Evolutionary conservation across 352 stramenopile genomes (phyloP).

Genomic region (Globisporangium polare): DNA sequence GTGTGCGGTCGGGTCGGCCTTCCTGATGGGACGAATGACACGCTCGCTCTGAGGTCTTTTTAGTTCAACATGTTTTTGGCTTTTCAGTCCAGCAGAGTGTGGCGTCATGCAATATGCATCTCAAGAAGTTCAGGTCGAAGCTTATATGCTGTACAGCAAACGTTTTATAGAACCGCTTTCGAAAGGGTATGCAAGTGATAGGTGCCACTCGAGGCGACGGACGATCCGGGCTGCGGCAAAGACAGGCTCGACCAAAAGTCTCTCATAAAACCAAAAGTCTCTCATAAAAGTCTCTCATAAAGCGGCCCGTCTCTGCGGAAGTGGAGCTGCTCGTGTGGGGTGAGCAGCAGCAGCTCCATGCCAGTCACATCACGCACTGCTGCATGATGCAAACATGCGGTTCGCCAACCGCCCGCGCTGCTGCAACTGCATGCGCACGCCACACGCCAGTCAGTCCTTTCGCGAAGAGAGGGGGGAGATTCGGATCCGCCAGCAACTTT

Average conservation of each 20-base stretch:
- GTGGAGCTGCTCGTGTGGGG: neutral
- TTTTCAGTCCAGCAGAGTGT: neutral
- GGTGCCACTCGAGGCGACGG: neutral
- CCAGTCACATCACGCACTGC: neutral
- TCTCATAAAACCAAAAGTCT: constrained; percentile 7
- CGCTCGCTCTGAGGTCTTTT: neutral
- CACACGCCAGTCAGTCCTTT: neutral
- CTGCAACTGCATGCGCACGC: neutral
- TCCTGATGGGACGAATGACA: constrained; percentile 2
- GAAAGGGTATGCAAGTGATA: neutral
- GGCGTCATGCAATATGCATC: neutral
- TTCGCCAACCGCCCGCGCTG: neutral
- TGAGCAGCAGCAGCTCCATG: neutral
- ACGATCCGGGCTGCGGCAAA: neutral
- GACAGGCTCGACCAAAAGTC: constrained; percentile 3
- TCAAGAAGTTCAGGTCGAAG: neutral
- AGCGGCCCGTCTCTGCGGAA: constrained; percentile 1
- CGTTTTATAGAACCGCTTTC: neutral
- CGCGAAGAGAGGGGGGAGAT: no score
- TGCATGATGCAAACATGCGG: neutral
- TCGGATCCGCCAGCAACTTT: no score
- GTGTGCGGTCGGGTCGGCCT: neutral
- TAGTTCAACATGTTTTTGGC: constrained; percentile 9
- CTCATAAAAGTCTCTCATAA: constrained; percentile 10
- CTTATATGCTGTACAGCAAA: rapidly evolving